Evolutionary conservation across 768 basidiomycete genomes (phyloP).

Genomic region (Xanthoconium stramineum): DNA sequence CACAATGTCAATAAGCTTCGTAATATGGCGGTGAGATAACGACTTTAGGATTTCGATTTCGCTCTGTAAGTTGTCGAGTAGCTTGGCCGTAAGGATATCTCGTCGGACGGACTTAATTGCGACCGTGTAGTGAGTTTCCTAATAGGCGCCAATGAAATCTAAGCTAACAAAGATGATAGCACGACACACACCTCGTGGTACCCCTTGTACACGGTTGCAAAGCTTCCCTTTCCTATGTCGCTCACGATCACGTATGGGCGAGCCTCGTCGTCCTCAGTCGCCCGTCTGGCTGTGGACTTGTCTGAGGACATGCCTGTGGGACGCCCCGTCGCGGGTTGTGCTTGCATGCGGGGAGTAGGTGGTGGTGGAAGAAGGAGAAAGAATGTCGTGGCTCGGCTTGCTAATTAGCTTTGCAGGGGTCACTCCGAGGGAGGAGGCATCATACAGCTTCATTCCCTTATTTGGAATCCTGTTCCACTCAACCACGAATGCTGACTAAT

Average conservation of each 20-base stretch:
- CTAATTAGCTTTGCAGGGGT: constrained; percentile 28
- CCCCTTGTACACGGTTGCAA: constrained; percentile 94
- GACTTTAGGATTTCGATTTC: constrained; percentile 97
- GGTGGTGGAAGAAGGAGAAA: constrained; percentile 14
- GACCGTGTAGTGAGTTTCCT: constrained; percentile 77
- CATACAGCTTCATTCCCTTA: constrained; percentile 15
- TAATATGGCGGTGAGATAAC: constrained; percentile 90
- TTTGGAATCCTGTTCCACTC: constrained; percentile 28
- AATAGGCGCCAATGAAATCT: constrained; percentile 7
- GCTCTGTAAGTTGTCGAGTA: constrained; percentile 96
- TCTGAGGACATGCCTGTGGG: constrained; percentile 25
- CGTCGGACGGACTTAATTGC: constrained; percentile 95
- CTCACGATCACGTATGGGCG: constrained; percentile 73
- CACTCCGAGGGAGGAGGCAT: constrained; percentile 15
- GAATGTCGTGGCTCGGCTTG: constrained; percentile 15
- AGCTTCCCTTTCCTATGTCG: constrained; percentile 87
- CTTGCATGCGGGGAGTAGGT: constrained; percentile 18
- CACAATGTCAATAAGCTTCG: constrained; percentile 88
- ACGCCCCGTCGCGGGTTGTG: constrained; percentile 20
- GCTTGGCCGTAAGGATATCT: constrained; percentile 83
- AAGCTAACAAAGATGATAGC: neutral
- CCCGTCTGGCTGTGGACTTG: constrained; percentile 23
- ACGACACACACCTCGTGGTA: constrained; percentile 73
- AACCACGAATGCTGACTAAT: constrained; percentile 23
- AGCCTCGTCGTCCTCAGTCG: constrained; percentile 63